Base-by-base conservation (phyloP, 495 filamentous ascomycete genomes). In the Podospora australis region DNA sequence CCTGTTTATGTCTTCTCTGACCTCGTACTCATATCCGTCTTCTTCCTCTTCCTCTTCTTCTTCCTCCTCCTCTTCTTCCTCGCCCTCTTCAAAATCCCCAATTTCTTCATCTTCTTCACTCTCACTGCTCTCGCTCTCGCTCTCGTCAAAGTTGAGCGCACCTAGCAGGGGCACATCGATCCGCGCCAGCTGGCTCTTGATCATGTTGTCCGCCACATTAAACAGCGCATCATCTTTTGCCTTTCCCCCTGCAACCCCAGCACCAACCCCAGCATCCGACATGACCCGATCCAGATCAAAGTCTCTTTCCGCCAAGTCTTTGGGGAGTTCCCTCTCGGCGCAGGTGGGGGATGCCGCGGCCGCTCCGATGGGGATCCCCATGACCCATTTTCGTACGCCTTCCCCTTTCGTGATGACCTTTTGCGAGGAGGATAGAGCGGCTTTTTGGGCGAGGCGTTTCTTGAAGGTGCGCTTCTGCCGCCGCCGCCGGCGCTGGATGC, bases 131-230 rank as follows among this genome's bases (percentile, higher is more conserved):
- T 63, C 62, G 10, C 52, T 58, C 11, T 65, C 64, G 45, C 62
- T 65, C 38, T 63, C 60, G 19, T 67, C 63, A 43, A 66, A 63
- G 11, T 51, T 55, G 34, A 68, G 43, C 20, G 49, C 49, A 14
- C 65, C 61, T 38, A 68, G 40, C 35, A 68, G 20, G 30, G 63
- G 65, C 23, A 68, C 55, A n/a, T 65, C 60, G 23, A 62, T 55
- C 39, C 56, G 34, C 20, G 56, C 55, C 44, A 65, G 45, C 38
- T 68, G 63, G 30, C 57, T 63, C 48, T 60, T 66, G 56, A 68
- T 66, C 13, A 68, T 30, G 29, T 64, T 57, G 28, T 63, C 63
- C 16, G 65, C 61, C 28, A 66, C 48, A 17, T 45, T 41, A 17
- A 59, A 65, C 19, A 68, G 24, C 39, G 60, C 52, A 2, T 49